Evolutionary conservation across 768 basidiomycete species (phyloP).

Genomic region (Collybiopsis luxurians): DNA sequence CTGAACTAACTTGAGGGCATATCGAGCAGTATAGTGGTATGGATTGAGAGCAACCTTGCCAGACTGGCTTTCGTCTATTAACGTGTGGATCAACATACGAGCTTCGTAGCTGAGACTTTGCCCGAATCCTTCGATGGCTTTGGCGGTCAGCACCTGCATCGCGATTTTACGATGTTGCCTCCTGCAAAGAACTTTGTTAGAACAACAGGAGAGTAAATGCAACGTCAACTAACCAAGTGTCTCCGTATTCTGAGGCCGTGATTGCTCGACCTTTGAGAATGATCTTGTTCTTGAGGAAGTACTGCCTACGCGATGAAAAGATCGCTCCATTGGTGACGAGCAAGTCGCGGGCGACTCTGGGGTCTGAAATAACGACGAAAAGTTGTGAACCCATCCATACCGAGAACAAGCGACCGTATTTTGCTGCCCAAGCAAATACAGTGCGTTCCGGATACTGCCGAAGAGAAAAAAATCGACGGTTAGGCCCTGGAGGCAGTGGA

Average conservation of each 20-base stretch:
- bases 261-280: constrained; percentile 31
- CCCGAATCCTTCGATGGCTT: constrained; percentile 12
- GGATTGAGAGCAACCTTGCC: constrained; percentile 17
- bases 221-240: constrained; percentile 22
- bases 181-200: constrained; percentile 4
- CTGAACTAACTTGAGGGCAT: constrained; percentile 16
- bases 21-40: constrained; percentile 12
- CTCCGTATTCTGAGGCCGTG: constrained; percentile 29
- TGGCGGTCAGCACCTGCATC: constrained; percentile 11
- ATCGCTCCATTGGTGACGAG: constrained; percentile 30
- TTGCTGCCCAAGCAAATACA: constrained; percentile 28
- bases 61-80: constrained; percentile 7
- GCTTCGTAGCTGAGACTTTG: constrained; percentile 17
- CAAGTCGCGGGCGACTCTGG: constrained; percentile 30
- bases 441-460: constrained; percentile 30
- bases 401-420: constrained; percentile 30
- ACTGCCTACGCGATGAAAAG: constrained; percentile 30
- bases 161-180: constrained; percentile 19
- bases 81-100: constrained; percentile 12
- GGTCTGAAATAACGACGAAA: constrained; percentile 33
- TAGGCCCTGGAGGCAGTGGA: background rate
- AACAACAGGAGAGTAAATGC: background rate
- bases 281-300: constrained; percentile 33
- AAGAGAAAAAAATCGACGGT: constrained; percentile 18
- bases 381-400: constrained; percentile 37